Evolutionary conservation across 1,284 basidiomycete species (phyloP).

Genomic region (Naganishia cerealis): DNA sequence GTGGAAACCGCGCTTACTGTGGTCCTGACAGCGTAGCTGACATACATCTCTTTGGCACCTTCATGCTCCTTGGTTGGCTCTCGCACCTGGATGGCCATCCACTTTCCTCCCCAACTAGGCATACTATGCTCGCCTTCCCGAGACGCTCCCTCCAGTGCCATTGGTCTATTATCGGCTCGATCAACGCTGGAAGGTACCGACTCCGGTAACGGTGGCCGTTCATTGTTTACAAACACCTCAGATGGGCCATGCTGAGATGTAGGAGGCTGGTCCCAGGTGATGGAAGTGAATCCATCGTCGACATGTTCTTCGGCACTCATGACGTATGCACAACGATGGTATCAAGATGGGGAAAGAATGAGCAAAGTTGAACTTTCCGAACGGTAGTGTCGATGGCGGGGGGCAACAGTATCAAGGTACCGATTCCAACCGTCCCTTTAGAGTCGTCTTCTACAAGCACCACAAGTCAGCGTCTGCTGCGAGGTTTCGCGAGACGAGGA

Average conservation of each 20-base stretch:
- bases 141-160: slow-evolving; percentile 25
- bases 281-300: slow-evolving; percentile 35
- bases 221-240: slow-evolving; percentile 6
- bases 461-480: too few relatives aligned
- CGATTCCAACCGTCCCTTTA: too few relatives aligned
- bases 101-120: slow-evolving; percentile 80
- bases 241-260: slow-evolving; percentile 13
- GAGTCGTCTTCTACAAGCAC: too few relatives aligned
- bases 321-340: not conserved
- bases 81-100: slow-evolving; percentile 77
- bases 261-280: slow-evolving; percentile 33
- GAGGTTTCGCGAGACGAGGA: too few relatives aligned
- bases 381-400: not conserved
- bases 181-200: slow-evolving; percentile 25
- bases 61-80: slow-evolving; percentile 94
- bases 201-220: slow-evolving; percentile 23
- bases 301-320: slow-evolving; percentile 21
- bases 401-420: too few relatives aligned
- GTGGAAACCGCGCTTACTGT: slow-evolving; percentile 62
- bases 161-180: slow-evolving; percentile 22
- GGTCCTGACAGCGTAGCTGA: slow-evolving; percentile 87
- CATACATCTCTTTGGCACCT: slow-evolving; percentile 93
- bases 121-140: slow-evolving; percentile 55
- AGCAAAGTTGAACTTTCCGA: not conserved
- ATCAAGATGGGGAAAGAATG: too few relatives aligned